Evolutionary conservation across 2,329 filamentous ascomycete species (phyloP).

Genomic region (Aspergillus sergii): DNA sequence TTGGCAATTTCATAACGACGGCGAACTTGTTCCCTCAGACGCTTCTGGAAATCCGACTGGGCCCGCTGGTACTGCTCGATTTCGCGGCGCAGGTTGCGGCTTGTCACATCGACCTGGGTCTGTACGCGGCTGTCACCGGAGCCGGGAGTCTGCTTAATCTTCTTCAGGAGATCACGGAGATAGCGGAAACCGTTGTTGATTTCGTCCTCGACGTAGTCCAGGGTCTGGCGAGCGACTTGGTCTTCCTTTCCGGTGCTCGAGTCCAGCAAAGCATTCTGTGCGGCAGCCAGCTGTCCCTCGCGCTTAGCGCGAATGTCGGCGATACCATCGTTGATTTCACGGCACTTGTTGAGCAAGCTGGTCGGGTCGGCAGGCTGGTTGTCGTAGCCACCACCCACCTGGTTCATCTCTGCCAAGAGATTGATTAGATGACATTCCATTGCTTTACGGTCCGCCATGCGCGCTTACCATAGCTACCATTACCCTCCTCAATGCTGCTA

Average conservation of each 20-base stretch:
- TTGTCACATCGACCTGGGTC: conserved; percentile 78
- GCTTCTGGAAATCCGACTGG: conserved; percentile 78
- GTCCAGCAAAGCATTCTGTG: conserved; percentile 73
- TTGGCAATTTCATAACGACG: conserved; percentile 89
- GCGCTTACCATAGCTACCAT: conserved; percentile 38
- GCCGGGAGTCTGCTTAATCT: conserved; percentile 79
- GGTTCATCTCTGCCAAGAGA: conserved; percentile 46
- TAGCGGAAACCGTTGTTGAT: conserved; percentile 82
- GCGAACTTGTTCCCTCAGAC: conserved; percentile 79
- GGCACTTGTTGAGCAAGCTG: conserved; percentile 81
- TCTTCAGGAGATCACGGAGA: conserved; percentile 76
- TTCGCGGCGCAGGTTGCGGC: conserved; percentile 76
- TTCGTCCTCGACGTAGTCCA: conserved; percentile 73
- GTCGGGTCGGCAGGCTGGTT: conserved; percentile 61
- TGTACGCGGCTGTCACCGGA: conserved; percentile 72
- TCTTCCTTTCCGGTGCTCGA: conserved; percentile 71
- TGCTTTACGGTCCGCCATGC: not conserved
- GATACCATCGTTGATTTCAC: conserved; percentile 76
- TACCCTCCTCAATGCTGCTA: conserved; percentile 36
- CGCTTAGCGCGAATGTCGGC: conserved; percentile 69
- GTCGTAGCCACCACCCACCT: conserved; percentile 30
- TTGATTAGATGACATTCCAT: conserved; percentile 4
- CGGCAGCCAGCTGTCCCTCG: conserved; percentile 51
- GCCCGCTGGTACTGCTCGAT: conserved; percentile 80
- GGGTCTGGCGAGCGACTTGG: conserved; percentile 65